These are phyloP conservation scores for Phytophthora citricola DNA, from an alignment of 352 stramenopile genomes.

Conservation along the genomic window DNA sequence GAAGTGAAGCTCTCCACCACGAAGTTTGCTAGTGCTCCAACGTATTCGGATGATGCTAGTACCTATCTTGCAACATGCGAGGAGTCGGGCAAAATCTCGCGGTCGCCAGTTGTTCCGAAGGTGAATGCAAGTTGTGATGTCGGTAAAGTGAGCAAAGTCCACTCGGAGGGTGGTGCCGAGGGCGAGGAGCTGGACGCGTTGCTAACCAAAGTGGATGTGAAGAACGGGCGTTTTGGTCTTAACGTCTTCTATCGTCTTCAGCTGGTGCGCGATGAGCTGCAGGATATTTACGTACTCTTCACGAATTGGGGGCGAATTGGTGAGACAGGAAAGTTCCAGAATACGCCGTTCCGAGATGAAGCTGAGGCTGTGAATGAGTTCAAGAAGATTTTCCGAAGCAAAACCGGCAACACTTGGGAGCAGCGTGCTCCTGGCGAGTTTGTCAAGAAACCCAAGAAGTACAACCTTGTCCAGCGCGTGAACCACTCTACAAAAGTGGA, in stretches of 20 bases:
- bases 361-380: constrained; percentile 71
- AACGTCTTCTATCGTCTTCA: constrained; percentile 85
- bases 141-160: constrained; percentile 57
- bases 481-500: constrained; percentile 65
- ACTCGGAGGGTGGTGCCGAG: constrained; percentile 28
- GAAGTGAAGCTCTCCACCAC: constrained; percentile 26
- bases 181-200: constrained; percentile 61
- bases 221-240: constrained; percentile 69
- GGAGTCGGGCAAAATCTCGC: constrained; percentile 59
- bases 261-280: constrained; percentile 72
- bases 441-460: constrained; percentile 70
- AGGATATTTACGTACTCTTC: constrained; percentile 77
- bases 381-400: constrained; percentile 84
- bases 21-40: constrained; percentile 39
- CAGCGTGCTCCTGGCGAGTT: constrained; percentile 45
- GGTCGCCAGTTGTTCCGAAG: constrained; percentile 47
- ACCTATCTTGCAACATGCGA: constrained; percentile 64
- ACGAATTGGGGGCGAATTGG: constrained; percentile 86
- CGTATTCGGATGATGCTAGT: constrained; percentile 56
- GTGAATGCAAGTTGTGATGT: constrained; percentile 70
- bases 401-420: constrained; percentile 78
- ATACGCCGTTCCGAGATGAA: constrained; percentile 68
- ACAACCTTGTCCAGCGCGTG: constrained; percentile 75
- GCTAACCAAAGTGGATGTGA: constrained; percentile 81
- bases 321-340: constrained; percentile 79